These are phyloP conservation scores for Sporothrix curviconia DNA, from an alignment of 2,329 filamentous ascomycete genomes.

Conservation along the genomic window DNA sequence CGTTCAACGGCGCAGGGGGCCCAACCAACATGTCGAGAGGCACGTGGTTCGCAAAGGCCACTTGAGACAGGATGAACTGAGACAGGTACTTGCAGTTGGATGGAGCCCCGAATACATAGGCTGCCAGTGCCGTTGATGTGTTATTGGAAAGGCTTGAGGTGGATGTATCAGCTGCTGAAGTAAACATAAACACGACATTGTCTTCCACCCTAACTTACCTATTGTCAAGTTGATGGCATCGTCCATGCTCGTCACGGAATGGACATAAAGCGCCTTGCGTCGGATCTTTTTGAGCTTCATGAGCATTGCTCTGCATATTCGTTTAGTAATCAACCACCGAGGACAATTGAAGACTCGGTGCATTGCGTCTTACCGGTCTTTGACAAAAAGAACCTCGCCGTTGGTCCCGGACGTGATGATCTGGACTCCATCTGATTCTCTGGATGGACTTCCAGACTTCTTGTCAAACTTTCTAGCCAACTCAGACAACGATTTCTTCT, in stretches of 20 bases:
- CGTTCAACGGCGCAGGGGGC: constrained; percentile 27
- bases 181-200: no score
- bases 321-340: no score
- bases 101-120: constrained; percentile 23
- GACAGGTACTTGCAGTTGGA: constrained; percentile 50
- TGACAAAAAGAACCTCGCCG: constrained; percentile 23
- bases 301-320: neutral
- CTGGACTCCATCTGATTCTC: neutral
- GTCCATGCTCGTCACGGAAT: constrained; percentile 10
- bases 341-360: no score
- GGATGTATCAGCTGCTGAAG: neutral
- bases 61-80: constrained; percentile 46
- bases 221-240: constrained; percentile 10
- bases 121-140: constrained; percentile 11
- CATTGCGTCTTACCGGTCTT: constrained; percentile 25
- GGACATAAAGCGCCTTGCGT: neutral
- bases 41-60: constrained; percentile 52
- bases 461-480: neutral
- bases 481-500: neutral
- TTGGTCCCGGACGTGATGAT: constrained; percentile 13
- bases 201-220: neutral
- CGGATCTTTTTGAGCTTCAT: neutral
- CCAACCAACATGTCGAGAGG: constrained; percentile 46
- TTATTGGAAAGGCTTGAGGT: neutral
- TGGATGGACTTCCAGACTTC: neutral